Conservation (phyloP, 1,139 yeast species). For the Pneumocystis canis region DNA sequence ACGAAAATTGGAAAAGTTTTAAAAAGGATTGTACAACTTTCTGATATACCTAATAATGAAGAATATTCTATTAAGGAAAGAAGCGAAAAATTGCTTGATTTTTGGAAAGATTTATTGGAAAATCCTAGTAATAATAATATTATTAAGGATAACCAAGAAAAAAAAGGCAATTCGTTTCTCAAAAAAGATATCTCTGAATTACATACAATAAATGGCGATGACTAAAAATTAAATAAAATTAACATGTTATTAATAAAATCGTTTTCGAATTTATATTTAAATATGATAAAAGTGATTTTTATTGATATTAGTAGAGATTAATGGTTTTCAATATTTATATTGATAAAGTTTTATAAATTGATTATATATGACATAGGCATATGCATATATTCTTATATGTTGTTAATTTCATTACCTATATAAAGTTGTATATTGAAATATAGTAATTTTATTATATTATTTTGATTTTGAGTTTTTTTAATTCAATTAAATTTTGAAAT, state of each 20-base stretch:
- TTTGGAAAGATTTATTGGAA: neutral
- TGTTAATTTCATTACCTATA: neutral
- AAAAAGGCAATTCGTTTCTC: neutral
- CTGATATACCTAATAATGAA: constrained; percentile 8
- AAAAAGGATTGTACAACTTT: constrained; percentile 6
- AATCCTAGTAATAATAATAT: neutral
- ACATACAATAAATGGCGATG: neutral
- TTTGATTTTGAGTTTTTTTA: no score
- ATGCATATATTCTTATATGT: neutral
- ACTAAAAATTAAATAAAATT: neutral
- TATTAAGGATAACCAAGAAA: neutral
- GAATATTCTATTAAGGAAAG: constrained; percentile 7
- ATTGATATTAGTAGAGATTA: neutral
- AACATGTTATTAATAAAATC: neutral
- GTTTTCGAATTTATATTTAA: neutral
- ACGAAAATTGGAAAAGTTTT: constrained; percentile 12
- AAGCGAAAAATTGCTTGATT: neutral
- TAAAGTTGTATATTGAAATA: neutral
- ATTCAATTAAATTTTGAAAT: no score
- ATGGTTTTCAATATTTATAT: neutral
- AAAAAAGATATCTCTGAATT: neutral
- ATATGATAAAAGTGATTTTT: neutral
- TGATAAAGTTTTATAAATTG: neutral
- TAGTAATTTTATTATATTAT: neutral
- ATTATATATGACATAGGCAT: neutral